Evolutionary conservation across 768 basidiomycete species (phyloP).

Genomic region (Phylloporus sp.): DNA sequence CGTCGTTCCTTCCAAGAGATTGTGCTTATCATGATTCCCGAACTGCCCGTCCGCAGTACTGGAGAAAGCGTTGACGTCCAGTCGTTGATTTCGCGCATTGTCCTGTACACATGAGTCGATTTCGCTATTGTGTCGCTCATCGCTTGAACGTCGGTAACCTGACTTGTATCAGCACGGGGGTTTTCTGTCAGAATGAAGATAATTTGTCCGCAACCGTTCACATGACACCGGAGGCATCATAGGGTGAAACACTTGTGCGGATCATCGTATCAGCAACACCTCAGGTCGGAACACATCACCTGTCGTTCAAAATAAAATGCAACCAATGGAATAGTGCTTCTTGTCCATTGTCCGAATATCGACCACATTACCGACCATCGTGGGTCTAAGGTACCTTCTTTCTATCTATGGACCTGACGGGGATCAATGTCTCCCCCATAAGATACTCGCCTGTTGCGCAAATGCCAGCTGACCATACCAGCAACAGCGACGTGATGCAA

Average conservation of each 20-base stretch:
- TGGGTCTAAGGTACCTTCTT: constrained; percentile 24
- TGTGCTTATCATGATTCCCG: background rate
- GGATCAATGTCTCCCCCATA: constrained; percentile 41
- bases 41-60: constrained; percentile 8
- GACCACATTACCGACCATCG: constrained; percentile 18
- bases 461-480: constrained; percentile 77
- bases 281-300: background rate
- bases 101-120: background rate
- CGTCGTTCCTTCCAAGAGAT: constrained; percentile 16
- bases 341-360: constrained; percentile 1
- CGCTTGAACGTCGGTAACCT: background rate
- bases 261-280: background rate
- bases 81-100: constrained; percentile 11
- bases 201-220: background rate
- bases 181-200: background rate
- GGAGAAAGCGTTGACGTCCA: constrained; percentile 14
- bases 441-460: constrained; percentile 70
- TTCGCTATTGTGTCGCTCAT: background rate
- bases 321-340: background rate
- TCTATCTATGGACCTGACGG: constrained; percentile 12
- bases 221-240: constrained; percentile 4
- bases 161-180: background rate
- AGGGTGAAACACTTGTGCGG: background rate
- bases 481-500: constrained; percentile 73
- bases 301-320: background rate